Conservation (phyloP, 2,329 filamentous ascomycete species). For the Colletotrichum somersetense region DNA sequence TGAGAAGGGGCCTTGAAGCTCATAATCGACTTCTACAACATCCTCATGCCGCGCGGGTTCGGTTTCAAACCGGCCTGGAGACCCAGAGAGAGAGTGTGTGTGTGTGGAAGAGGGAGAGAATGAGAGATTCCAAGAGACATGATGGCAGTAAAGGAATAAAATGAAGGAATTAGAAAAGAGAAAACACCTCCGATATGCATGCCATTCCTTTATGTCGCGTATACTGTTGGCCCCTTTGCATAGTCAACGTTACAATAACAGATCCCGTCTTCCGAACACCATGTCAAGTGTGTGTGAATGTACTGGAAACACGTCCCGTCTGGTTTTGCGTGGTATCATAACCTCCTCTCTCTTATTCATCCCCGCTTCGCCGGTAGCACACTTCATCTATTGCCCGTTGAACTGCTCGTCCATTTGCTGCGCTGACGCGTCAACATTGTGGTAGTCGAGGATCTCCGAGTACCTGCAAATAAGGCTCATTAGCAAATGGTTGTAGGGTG, state of each 20-base stretch:
- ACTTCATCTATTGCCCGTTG: conserved; percentile 51
- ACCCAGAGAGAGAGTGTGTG: not conserved
- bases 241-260: conserved; percentile 40
- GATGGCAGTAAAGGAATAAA: not conserved
- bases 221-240: conserved; percentile 41
- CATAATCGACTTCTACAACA: not conserved
- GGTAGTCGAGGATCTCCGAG: conserved; percentile 98
- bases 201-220: conserved; percentile 42
- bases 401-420: conserved; percentile 51
- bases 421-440: conserved; percentile 80
- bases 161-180: not conserved
- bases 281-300: conserved; percentile 41
- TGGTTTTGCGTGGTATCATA: conserved; percentile 44
- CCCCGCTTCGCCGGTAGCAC: conserved; percentile 22
- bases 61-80: conserved; percentile 7
- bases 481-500: not conserved
- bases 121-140: conserved; percentile 17
- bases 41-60: not conserved
- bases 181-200: conserved; percentile 40
- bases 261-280: conserved; percentile 42
- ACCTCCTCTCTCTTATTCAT: conserved; percentile 32
- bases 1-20: not conserved
- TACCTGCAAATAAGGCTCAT: conserved; percentile 72
- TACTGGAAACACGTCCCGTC: conserved; percentile 41
- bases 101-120: not conserved